These are phyloP conservation scores for Phragmites australis DNA, from an alignment of 176 grass and related monocot genomes.

Conservation along the genomic window DNA sequence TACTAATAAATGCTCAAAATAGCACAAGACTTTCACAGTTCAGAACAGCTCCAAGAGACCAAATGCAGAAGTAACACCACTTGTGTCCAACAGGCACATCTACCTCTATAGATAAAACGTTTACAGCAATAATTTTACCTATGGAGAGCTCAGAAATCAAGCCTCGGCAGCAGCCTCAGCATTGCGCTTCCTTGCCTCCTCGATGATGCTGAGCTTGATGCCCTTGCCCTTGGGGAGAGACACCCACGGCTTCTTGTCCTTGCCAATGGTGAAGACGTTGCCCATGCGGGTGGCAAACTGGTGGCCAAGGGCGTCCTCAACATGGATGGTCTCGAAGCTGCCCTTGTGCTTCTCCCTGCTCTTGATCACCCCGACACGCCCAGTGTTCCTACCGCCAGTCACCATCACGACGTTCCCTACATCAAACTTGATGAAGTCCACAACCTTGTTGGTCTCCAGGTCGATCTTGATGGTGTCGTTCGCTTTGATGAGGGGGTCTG, in stretches of 20 bases:
- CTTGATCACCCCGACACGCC: conserved; percentile 55
- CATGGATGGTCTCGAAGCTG: conserved; percentile 42
- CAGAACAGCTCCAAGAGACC: neutral
- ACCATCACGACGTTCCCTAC: conserved; percentile 59
- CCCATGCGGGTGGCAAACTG: conserved; percentile 53
- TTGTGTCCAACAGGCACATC: neutral
- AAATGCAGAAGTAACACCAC: too few relatives aligned
- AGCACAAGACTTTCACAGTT: neutral
- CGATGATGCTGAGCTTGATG: conserved; percentile 57
- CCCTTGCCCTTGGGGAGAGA: conserved; percentile 54
- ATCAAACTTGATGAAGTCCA: conserved; percentile 57
- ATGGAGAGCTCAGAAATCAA: neutral
- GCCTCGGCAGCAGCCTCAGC: conserved; percentile 31
- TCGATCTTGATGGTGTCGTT: conserved; percentile 59
- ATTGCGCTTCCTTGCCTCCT: conserved; percentile 50
- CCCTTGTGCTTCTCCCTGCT: conserved; percentile 56
- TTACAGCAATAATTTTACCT: neutral
- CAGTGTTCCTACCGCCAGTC: conserved; percentile 50
- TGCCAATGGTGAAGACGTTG: conserved; percentile 52
- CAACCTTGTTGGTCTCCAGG: conserved; percentile 48
- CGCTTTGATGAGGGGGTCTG: conserved; percentile 51
- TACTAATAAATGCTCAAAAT: neutral
- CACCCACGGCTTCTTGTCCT: conserved; percentile 50
- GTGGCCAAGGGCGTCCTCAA: conserved; percentile 44
- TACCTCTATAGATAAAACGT: neutral